Conservation (phyloP, 257 asterid species). For the Solanum rostratum region DNA sequence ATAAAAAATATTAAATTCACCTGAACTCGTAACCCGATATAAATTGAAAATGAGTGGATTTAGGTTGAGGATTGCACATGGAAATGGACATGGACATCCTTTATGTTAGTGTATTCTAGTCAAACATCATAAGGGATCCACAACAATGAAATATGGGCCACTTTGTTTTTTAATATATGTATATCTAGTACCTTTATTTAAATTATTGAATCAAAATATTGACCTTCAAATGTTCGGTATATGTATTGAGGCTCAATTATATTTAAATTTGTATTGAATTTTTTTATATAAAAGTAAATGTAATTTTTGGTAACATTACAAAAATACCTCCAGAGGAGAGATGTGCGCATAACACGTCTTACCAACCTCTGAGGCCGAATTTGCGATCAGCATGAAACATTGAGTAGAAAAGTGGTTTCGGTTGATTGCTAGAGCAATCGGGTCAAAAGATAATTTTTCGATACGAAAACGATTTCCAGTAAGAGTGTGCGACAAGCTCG, state of each 20-base stretch:
- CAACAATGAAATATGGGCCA: neutral
- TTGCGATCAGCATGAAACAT: too few species aligned
- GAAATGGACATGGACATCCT: neutral
- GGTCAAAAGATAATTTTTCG: too few species aligned
- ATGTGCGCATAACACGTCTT: too few species aligned
- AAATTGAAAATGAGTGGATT: neutral
- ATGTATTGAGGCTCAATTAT: neutral
- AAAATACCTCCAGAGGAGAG: too few species aligned
- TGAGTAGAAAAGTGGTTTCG: too few species aligned
- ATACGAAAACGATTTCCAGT: too few species aligned
- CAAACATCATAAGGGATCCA: neutral
- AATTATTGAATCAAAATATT: neutral
- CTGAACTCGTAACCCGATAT: neutral
- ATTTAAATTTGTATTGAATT: neutral
- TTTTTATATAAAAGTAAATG: too few species aligned
- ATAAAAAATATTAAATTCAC: neutral
- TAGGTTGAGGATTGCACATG: neutral
- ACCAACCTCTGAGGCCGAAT: too few species aligned
- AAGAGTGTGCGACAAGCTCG: too few species aligned
- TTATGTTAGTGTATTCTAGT: neutral
- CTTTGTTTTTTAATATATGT: neutral
- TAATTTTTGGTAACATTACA: too few species aligned
- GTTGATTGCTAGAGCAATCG: too few species aligned
- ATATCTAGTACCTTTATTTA: neutral
- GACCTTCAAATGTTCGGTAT: neutral